Evolutionary conservation across 1,139 yeast genomes (phyloP).

Genomic region (Spathaspora sp.): DNA sequence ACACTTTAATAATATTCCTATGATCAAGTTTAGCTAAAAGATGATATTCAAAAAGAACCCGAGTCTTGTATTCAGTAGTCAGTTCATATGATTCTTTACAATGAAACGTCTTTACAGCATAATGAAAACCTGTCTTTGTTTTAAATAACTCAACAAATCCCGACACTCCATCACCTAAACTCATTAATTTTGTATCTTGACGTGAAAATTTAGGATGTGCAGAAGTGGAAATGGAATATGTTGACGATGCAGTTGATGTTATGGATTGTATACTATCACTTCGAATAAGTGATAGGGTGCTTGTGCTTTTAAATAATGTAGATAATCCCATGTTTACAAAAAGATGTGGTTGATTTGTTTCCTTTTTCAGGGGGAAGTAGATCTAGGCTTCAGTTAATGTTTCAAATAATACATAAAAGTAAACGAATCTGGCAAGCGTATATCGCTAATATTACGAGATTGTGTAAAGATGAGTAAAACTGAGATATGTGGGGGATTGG

Average conservation of each 20-base stretch:
- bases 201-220: conserved; percentile 10
- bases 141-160: conserved; percentile 39
- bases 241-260: neutral
- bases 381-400: too few species aligned
- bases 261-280: neutral
- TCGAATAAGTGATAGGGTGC: neutral
- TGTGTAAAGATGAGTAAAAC: too few species aligned
- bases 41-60: conserved; percentile 40
- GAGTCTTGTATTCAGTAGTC: conserved; percentile 30
- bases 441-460: too few species aligned
- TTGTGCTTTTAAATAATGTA: neutral
- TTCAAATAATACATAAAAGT: too few species aligned
- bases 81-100: conserved; percentile 29
- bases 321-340: neutral
- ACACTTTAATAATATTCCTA: conserved; percentile 32
- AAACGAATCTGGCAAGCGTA: too few species aligned
- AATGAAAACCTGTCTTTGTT: conserved; percentile 18
- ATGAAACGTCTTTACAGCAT: conserved; percentile 44
- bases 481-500: too few species aligned
- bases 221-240: neutral
- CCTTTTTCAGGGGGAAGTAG: neutral
- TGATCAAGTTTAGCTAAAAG: conserved; percentile 30
- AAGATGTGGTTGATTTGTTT: neutral
- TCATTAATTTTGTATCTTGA: conserved; percentile 8
- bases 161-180: conserved; percentile 33